A percentile compares a stretch with the other conserved stretches of the same genome.
phyloP scores from a whole-genome alignment of 2,329 filamentous ascomycete species.

The Paecilomyces sp. region DNA sequence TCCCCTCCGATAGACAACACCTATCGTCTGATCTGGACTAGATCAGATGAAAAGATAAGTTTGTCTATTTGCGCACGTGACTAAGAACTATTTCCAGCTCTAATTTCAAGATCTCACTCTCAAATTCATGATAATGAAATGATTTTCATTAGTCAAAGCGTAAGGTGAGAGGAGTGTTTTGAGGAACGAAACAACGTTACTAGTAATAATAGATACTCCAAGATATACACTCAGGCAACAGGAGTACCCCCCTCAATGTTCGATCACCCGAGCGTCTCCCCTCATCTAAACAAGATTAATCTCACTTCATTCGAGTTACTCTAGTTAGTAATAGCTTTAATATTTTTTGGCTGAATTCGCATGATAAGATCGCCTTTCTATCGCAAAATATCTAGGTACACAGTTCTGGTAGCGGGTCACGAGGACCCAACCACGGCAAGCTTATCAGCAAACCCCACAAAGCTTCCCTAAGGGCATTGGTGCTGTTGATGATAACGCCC shows the following conservation, averaged over 20 bases:
- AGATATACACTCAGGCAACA: neutral
- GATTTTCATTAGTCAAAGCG: neutral
- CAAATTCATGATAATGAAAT: neutral
- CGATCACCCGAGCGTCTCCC: too few relatives aligned
- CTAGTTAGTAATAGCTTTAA: too few relatives aligned
- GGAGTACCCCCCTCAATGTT: too few relatives aligned
- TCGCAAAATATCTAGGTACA: too few relatives aligned
- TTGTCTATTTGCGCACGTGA: neutral
- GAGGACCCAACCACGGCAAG: neutral
- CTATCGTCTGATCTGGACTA: neutral
- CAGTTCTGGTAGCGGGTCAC: neutral
- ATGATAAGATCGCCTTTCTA: too few relatives aligned
- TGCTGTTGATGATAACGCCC: neutral
- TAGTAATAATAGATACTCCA: neutral
- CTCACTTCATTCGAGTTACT: too few relatives aligned
- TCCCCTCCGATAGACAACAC: neutral
- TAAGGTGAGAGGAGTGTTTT: neutral
- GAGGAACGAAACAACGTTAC: neutral
- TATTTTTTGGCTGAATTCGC: too few relatives aligned
- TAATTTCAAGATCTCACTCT: neutral
- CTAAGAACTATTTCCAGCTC: neutral
- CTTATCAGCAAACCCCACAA: neutral
- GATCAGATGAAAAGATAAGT: neutral
- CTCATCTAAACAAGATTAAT: too few relatives aligned
- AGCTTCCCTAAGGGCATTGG: neutral